Evolutionary conservation across 106 monocot species (phyloP).

Genomic region (Platanthera guangdongensis): DNA sequence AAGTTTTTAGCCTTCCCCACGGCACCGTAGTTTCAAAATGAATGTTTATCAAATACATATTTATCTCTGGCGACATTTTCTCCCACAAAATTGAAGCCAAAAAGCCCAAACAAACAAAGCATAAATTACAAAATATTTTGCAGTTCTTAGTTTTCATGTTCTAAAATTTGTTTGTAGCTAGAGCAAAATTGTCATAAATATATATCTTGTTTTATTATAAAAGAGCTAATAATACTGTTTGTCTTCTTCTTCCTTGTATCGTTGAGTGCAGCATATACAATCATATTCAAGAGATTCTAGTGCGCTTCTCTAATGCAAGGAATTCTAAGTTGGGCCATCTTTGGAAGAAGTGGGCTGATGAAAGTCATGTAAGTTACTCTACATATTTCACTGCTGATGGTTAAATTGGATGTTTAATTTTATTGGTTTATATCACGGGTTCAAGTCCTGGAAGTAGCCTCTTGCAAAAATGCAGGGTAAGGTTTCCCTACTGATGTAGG

Average conservation of each 20-base stretch:
- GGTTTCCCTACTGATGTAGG: no score
- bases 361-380: conserved; percentile 5
- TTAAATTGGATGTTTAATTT: not conserved
- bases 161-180: not conserved
- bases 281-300: conserved; percentile 50
- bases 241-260: not conserved
- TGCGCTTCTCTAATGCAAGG: conserved; percentile 22
- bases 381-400: not conserved
- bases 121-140: no score
- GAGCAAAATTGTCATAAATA: not conserved
- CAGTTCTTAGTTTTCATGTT: not conserved
- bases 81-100: no score
- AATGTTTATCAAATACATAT: no score
- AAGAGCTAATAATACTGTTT: not conserved
- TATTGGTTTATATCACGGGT: not conserved
- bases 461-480: no score
- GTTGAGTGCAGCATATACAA: conserved; percentile 59
- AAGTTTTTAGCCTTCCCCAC: no score
- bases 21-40: no score
- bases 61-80: no score
- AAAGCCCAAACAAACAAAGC: no score
- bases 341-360: not conserved
- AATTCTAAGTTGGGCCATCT: not conserved
- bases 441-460: not conserved
- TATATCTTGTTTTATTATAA: not conserved